Percentiles rank a stretch among this genome's conserved stretches.
Conservation (phyloP, 352 stramenopile genomes). For the Pythium aphanidermatum region DNA sequence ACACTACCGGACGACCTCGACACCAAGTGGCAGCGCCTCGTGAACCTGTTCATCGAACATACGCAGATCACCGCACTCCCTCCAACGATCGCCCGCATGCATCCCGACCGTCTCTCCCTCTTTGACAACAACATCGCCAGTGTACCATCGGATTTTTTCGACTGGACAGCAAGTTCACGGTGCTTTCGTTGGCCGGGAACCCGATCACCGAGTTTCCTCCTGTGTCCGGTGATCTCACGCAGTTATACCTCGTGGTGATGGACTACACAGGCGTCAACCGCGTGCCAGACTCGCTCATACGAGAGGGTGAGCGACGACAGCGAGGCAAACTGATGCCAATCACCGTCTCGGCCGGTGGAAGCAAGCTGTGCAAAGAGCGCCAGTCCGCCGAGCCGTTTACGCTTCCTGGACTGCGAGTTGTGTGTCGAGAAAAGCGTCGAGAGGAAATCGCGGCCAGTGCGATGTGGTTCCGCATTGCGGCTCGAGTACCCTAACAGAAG, state of each 20-base stretch:
- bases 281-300: constrained; percentile 1
- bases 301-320: constrained; percentile 1
- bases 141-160: constrained; percentile 1
- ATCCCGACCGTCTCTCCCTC: not conserved
- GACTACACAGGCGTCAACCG: constrained; percentile 9
- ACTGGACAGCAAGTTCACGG: not conserved
- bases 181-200: constrained; percentile 10
- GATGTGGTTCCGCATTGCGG: too few species aligned
- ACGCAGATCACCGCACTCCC: not conserved
- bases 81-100: not conserved
- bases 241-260: constrained; percentile 3
- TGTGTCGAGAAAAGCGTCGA: constrained; percentile 3
- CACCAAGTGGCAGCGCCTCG: not conserved
- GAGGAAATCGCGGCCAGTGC: constrained; percentile 10
- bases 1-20: not conserved
- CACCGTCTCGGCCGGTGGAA: constrained; percentile 7
- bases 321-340: not conserved
- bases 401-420: not conserved
- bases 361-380: too few species aligned
- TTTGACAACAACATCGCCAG: constrained; percentile 1
- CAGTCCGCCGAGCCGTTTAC: not conserved
- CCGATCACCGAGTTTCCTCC: not conserved
- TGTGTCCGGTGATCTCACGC: not conserved
- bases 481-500: too few species aligned
- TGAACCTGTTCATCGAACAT: constrained; percentile 1